Evolutionary conservation across 164 flowering plant genomes (phyloP), one percentile per base, ranked within the genome.

Genomic region (Vitis amurensis): DNA sequence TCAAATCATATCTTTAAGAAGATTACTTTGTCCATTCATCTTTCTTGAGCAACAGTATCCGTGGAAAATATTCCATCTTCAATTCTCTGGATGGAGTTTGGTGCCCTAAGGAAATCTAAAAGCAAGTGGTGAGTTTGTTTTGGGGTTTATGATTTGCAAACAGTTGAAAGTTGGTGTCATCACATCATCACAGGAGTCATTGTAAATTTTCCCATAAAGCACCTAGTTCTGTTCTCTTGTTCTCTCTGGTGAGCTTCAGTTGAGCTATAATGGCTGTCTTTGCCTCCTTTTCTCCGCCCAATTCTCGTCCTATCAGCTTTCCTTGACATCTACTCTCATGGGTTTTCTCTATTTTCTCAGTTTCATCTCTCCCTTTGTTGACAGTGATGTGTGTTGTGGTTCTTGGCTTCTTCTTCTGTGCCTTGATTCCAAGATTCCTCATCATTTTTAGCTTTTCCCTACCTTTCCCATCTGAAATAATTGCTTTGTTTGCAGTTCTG

Each of bases 201-300:
- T 44, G 13, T n/a, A n/a, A n/a, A 53, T n/a, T 49, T 59, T 19
- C 3, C 62, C 55, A 19, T 56, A 31, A 52, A 16, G 9, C 13
- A 9, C 61, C 30, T 9, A 11, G 13, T 27, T 17, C 61, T 17
- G 11, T 3, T 37, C 44, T 0, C 44, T 37, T 37, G 7, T 37
- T 37, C 44, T 37, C 44, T 37, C 44, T 23, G 27, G 44, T 37
- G 6, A 9, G 23, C 63, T 49, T 61, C 62, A 19, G 49, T 23
- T 17, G 55, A 60, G 44, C 30, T 27, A 49, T 29, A 67, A 74
- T 63, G 68, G 52, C 59, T 59, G 58, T 65, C 51, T 48, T 31
- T 19, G 8, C 59, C 58, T 60, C 57, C 15, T 57, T n/a, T 56
- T 17, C 23, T 51, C 60, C 63, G 60, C 65, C 31, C n/a, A 60